Evolutionary conservation across 768 basidiomycete species (phyloP).

Genomic region (Boletellus ananas): DNA sequence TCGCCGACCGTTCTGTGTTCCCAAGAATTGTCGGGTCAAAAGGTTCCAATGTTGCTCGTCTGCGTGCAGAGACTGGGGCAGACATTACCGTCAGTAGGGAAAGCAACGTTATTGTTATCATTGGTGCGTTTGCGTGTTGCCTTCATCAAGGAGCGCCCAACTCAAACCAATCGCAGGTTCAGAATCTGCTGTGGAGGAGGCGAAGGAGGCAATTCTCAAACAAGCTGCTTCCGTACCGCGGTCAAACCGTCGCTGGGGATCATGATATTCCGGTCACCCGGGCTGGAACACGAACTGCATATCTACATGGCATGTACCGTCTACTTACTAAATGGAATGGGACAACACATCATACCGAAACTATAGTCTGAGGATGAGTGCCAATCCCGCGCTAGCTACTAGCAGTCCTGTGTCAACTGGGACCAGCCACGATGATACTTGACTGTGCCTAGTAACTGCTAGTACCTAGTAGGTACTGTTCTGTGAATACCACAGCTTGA

Average conservation of each 20-base stretch:
- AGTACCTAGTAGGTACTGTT: too few species aligned
- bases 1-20: constrained; percentile 80
- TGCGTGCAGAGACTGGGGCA: constrained; percentile 85
- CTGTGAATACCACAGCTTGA: too few species aligned
- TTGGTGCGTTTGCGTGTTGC: constrained; percentile 47
- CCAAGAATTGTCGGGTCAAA: constrained; percentile 92
- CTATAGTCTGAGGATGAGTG: background rate
- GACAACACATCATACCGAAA: constrained; percentile 6
- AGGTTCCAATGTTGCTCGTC: constrained; percentile 83
- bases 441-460: too few species aligned
- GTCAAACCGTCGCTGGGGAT: constrained; percentile 19
- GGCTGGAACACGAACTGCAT: constrained; percentile 4
- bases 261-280: background rate
- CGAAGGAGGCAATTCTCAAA: constrained; percentile 72
- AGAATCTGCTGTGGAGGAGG: constrained; percentile 61
- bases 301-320: constrained; percentile 27
- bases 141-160: background rate
- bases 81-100: constrained; percentile 91
- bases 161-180: constrained; percentile 46
- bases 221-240: constrained; percentile 40
- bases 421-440: too few species aligned
- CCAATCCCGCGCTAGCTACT: too few species aligned
- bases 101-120: constrained; percentile 81
- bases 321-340: constrained; percentile 26
- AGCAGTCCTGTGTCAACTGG: too few species aligned